Base-by-base conservation (phyloP, 305 asterid genomes). In the Fraxinus albicans region DNA sequence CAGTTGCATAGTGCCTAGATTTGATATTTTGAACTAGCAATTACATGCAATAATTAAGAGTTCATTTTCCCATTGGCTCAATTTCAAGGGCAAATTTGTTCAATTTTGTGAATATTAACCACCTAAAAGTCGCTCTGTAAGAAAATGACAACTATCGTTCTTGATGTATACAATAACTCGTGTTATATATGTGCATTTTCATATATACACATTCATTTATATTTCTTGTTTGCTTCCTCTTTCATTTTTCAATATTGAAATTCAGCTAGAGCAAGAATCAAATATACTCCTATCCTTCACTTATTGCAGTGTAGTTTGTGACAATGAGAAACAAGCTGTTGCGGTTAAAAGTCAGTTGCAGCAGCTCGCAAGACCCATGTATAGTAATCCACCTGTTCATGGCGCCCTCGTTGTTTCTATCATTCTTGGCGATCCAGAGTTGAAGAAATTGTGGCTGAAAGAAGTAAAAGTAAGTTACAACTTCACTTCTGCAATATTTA, bases 331-430 rank as follows among this genome's bases (percentile, higher is more conserved):
- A 85, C 97, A 96, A 90, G 98, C 99, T 17, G 93, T 90, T 72
- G 93, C 98, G 8, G 98, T 95, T 86, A 96, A 96, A 88, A 96
- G 98, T 88, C 98, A 94, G 92, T 84, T 96, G 85, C 99, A 96
- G 97, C 99, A 93, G 88, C 90, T 96, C 65, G 98, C 98, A 5
- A 89, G 98, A 84, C 99, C 99, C 63, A 96, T 96, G 99, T 96
- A 96, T 88, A 95, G 99, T 78, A 96, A 96, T 79, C 99, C 99
- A 55, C 99, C 98, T n/a, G 92, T 92, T 83, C 98, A 96, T 55
- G 99, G 98, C 8, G 95, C 99, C 55, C 93, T 91, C 77, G 74
- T 95, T 8, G 97, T 95, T 85, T 91, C 98, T 77, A 92, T 84
- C 83, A 91, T 96, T 85, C 99, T 96, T 78, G 90, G 97, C 47